Percentiles rank a stretch among this genome's conserved stretches.
Conservation (phyloP, 352 stramenopile species). For the Globisporangium iwayamae region DNA sequence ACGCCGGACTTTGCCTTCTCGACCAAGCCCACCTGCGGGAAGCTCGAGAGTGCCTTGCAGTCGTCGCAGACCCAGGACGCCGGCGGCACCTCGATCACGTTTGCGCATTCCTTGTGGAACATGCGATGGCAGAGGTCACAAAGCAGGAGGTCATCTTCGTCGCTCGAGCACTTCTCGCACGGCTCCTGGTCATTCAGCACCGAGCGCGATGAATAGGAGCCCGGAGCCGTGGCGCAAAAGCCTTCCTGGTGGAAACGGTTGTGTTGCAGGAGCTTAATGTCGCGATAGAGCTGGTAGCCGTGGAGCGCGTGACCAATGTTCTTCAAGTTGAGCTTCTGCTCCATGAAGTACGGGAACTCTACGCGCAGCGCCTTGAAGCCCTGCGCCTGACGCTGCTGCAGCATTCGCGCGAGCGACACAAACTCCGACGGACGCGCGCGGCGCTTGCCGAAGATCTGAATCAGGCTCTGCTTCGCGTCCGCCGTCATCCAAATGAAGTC, state of each 20-base stretch:
- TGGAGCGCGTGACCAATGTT: slow-evolving; percentile 82
- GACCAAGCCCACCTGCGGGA: slow-evolving; percentile 52
- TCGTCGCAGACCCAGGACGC: slow-evolving; percentile 75
- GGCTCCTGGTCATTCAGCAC: slow-evolving; percentile 73
- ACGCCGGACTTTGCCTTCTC: slow-evolving; percentile 3
- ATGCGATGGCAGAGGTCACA: slow-evolving; percentile 82
- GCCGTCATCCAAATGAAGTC: slow-evolving; percentile 83
- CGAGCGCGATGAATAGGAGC: slow-evolving; percentile 62
- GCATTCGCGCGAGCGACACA: slow-evolving; percentile 54
- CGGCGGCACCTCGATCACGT: slow-evolving; percentile 70
- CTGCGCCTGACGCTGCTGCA: slow-evolving; percentile 74
- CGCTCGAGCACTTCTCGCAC: slow-evolving; percentile 66
- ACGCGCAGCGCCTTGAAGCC: slow-evolving; percentile 81
- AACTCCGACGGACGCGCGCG: slow-evolving; percentile 68
- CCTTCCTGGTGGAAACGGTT: slow-evolving; percentile 73
- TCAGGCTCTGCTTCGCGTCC: slow-evolving; percentile 70
- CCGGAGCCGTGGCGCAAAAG: slow-evolving; percentile 46
- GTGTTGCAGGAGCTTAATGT: slow-evolving; percentile 77
- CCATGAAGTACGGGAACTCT: slow-evolving; percentile 78
- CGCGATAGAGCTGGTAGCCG: slow-evolving; percentile 77
- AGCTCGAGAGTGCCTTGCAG: slow-evolving; percentile 68
- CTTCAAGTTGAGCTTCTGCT: slow-evolving; percentile 75
- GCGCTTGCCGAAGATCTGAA: slow-evolving; percentile 83
- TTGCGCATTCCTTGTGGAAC: slow-evolving; percentile 83
- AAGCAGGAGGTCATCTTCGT: slow-evolving; percentile 69